Conservation (phyloP, 1,284 basidiomycete species). For the Tylopilus sp. region DNA sequence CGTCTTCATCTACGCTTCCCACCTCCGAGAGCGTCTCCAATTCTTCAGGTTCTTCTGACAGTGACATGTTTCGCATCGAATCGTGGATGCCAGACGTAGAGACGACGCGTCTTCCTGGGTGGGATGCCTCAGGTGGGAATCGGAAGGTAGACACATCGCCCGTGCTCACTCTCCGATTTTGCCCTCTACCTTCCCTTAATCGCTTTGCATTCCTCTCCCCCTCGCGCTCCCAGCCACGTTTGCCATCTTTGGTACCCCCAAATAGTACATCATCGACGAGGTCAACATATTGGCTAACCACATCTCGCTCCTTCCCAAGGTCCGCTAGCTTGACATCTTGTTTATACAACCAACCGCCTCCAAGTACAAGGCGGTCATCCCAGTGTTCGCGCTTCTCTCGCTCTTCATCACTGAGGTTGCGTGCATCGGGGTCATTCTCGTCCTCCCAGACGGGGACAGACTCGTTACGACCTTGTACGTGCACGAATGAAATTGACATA, state of each 20-base stretch:
- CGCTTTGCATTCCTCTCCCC: slow-evolving; percentile 55
- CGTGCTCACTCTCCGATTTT: slow-evolving; percentile 63
- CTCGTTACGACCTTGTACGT: slow-evolving; percentile 70
- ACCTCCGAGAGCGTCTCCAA: slow-evolving; percentile 63
- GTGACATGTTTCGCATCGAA: slow-evolving; percentile 56
- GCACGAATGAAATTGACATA: slow-evolving; percentile 73
- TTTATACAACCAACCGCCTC: slow-evolving; percentile 83
- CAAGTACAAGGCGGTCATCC: slow-evolving; percentile 82
- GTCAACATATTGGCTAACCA: slow-evolving; percentile 73
- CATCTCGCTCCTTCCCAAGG: slow-evolving; percentile 65
- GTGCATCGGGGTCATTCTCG: slow-evolving; percentile 60
- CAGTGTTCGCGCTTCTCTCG: slow-evolving; percentile 72
- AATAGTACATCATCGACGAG: slow-evolving; percentile 81
- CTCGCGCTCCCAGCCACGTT: slow-evolving; percentile 68
- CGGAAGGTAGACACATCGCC: slow-evolving; percentile 52
- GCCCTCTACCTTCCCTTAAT: slow-evolving; percentile 49
- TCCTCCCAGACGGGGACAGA: slow-evolving; percentile 86
- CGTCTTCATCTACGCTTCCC: slow-evolving; percentile 56
- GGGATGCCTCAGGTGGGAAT: slow-evolving; percentile 31
- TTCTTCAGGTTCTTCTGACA: slow-evolving; percentile 71
- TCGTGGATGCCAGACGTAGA: slow-evolving; percentile 62
- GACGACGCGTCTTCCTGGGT: slow-evolving; percentile 57
- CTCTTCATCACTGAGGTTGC: slow-evolving; percentile 55
- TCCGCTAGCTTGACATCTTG: slow-evolving; percentile 69
- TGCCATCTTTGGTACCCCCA: slow-evolving; percentile 61